Conservation (phyloP, 2,329 filamentous ascomycete genomes). For the Diaporthe batatas region DNA sequence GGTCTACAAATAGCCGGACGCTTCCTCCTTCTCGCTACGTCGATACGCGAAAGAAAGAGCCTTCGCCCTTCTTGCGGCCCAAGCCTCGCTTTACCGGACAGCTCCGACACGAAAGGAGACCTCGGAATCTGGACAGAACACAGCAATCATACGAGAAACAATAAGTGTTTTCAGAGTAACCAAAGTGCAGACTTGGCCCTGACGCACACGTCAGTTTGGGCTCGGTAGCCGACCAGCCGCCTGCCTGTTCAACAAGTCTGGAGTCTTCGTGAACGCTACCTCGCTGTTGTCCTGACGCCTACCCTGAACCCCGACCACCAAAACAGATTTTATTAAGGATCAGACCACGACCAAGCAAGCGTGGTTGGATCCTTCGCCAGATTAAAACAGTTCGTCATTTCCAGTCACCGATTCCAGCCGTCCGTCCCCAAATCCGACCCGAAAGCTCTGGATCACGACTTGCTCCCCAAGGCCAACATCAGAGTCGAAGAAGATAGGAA, state of each 20-base stretch:
- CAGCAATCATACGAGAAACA: too few species aligned
- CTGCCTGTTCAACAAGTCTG: neutral
- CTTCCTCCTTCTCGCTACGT: neutral
- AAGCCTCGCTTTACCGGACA: neutral
- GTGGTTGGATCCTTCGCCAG: neutral
- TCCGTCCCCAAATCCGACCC: neutral
- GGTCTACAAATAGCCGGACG: neutral
- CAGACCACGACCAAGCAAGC: neutral
- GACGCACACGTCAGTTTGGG: neutral
- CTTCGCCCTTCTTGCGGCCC: neutral
- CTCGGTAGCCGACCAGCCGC: neutral
- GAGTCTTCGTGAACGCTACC: neutral
- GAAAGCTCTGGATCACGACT: neutral
- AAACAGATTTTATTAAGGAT: neutral
- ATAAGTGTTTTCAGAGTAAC: too few species aligned
- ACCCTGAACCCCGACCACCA: neutral
- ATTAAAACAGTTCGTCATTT: neutral
- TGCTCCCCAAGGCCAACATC: too few species aligned
- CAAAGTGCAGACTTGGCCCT: neutral
- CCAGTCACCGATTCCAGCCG: neutral
- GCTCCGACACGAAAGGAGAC: neutral
- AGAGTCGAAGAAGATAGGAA: too few species aligned
- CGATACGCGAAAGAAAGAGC: neutral
- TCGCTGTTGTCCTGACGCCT: neutral
- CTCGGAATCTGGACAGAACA: too few species aligned